phyloP scores from a whole-genome alignment of 768 basidiomycete genomes.

The Suillus clintonianus region DNA sequence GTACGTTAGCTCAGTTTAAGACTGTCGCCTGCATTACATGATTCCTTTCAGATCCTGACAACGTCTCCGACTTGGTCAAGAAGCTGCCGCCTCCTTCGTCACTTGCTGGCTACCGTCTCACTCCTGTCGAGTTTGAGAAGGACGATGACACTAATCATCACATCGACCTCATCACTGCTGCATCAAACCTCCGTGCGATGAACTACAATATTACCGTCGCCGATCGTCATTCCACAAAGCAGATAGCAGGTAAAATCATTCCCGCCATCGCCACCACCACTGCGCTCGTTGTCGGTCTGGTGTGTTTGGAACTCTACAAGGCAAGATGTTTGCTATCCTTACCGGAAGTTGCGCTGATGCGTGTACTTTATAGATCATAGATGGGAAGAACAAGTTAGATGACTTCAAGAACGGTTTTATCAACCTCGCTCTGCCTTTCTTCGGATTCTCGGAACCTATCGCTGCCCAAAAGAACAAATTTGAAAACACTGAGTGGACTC shows the following conservation, averaged over 20 bases:
- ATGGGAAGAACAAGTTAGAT: conserved; percentile 91
- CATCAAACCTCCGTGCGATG: conserved; percentile 92
- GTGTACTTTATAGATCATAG: conserved; percentile 71
- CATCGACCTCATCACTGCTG: conserved; percentile 98
- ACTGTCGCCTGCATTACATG: conserved; percentile 4
- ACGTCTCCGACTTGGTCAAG: conserved; percentile 56
- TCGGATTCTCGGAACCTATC: conserved; percentile 98
- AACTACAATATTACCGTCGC: conserved; percentile 91
- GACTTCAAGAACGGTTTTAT: conserved; percentile 98
- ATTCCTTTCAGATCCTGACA: conserved; percentile 43
- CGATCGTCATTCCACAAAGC: conserved; percentile 92
- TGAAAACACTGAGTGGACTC: conserved; percentile 87
- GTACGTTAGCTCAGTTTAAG: conserved; percentile 16
- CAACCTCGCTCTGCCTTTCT: conserved; percentile 97
- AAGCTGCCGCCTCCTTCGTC: conserved; percentile 88
- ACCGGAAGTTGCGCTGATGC: conserved; percentile 6
- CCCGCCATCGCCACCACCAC: conserved; percentile 99
- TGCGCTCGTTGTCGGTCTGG: conserved; percentile 90
- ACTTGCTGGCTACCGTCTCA: conserved; percentile 93
- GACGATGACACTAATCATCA: conserved; percentile 98
- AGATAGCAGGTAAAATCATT: conserved; percentile 98
- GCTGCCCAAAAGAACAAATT: conserved; percentile 89
- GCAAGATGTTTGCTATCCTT: conserved; percentile 35
- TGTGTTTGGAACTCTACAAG: conserved; percentile 97
- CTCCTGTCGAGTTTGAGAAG: conserved; percentile 97